phyloP scores from a whole-genome alignment of 2,329 filamentous ascomycete genomes.

The Grosmannia huntii region DNA sequence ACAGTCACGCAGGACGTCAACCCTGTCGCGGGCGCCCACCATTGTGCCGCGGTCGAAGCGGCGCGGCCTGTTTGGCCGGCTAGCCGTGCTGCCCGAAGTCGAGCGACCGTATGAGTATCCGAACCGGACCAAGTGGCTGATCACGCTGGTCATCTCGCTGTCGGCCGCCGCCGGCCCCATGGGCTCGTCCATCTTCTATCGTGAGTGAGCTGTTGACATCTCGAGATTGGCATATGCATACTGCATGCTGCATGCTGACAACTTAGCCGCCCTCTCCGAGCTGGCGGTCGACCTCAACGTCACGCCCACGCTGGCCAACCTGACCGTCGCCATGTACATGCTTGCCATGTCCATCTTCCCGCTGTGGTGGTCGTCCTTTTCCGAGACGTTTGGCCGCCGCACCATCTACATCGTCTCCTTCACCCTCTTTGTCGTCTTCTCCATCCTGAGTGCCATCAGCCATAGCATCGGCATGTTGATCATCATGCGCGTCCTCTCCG shows the following conservation, averaged over 20 bases:
- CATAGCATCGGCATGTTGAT: slow-evolving; percentile 62
- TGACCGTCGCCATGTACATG: slow-evolving; percentile 73
- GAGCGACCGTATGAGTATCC: slow-evolving; percentile 63
- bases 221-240: too few species aligned
- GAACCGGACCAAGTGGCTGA: slow-evolving; percentile 66
- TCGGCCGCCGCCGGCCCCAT: slow-evolving; percentile 69
- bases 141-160: slow-evolving; percentile 65
- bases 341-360: slow-evolving; percentile 73
- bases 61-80: slow-evolving; percentile 58
- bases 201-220: slow-evolving; percentile 31
- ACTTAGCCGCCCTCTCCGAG: slow-evolving; percentile 51
- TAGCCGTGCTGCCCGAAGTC: slow-evolving; percentile 61
- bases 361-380: slow-evolving; percentile 78
- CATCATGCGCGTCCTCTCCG: slow-evolving; percentile 59
- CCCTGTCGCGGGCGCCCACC: slow-evolving; percentile 20
- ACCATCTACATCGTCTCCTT: slow-evolving; percentile 72
- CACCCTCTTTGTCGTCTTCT: slow-evolving; percentile 57
- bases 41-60: slow-evolving; percentile 36
- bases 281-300: slow-evolving; percentile 50
- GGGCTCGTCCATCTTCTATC: slow-evolving; percentile 74
- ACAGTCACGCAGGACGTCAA: neutral
- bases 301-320: slow-evolving; percentile 54
- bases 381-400: slow-evolving; percentile 57
- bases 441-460: slow-evolving; percentile 54
- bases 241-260: neutral